A percentile compares a stretch with the other conserved stretches of the same genome.
Conservation (phyloP, 805 yeast species). For the Ogataea glucozyma region DNA sequence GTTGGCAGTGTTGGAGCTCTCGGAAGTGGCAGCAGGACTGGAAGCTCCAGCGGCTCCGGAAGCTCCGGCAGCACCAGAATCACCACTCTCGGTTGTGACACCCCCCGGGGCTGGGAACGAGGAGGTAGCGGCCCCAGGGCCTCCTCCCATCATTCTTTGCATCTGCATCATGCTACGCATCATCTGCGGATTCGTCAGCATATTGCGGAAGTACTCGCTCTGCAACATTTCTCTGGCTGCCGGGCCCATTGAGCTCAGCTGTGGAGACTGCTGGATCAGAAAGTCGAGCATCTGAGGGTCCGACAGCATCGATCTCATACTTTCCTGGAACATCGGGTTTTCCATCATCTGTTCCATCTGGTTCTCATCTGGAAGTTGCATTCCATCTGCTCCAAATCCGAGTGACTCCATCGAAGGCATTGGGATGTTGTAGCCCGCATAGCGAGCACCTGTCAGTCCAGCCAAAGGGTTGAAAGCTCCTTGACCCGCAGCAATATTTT, state of each 20-base stretch:
- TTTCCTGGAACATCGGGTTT: conserved; percentile 77
- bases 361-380: conserved; percentile 76
- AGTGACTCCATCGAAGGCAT: conserved; percentile 68
- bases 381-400: conserved; percentile 88
- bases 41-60: conserved; percentile 25
- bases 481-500: conserved; percentile 81
- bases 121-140: conserved; percentile 26
- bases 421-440: conserved; percentile 83
- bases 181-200: conserved; percentile 81
- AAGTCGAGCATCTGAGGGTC: conserved; percentile 88
- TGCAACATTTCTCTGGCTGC: conserved; percentile 84
- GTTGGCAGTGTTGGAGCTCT: not conserved
- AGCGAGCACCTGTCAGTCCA: conserved; percentile 91
- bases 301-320: conserved; percentile 76
- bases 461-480: conserved; percentile 89
- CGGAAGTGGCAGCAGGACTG: conserved; percentile 24
- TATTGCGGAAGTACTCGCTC: conserved; percentile 77
- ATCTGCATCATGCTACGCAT: conserved; percentile 80
- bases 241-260: conserved; percentile 83
- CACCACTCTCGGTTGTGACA: conserved; percentile 19
- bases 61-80: conserved; percentile 19
- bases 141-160: conserved; percentile 52
- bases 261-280: conserved; percentile 81
- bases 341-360: conserved; percentile 75
- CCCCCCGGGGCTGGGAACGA: conserved; percentile 58